Evolutionary conservation across 306 rosid genomes (phyloP).

Genomic region (Cyclanthera cordifolia): DNA sequence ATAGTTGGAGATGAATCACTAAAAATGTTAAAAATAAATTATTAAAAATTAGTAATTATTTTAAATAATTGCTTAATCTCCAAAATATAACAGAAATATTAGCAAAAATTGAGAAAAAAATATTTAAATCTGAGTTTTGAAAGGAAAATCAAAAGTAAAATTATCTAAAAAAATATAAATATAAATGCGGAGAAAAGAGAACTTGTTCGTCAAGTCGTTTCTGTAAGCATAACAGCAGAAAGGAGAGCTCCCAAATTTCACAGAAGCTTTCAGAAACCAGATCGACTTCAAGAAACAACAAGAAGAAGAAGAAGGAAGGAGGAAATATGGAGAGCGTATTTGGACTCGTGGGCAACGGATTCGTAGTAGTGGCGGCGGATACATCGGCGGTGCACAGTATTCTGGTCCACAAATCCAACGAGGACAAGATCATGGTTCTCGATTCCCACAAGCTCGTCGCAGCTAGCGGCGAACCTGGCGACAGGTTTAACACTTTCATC

Average conservation of each 20-base stretch:
- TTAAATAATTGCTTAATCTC: no score
- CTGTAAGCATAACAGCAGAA: background rate
- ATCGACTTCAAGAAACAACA: no score
- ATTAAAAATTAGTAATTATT: no score
- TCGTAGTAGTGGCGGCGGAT: constrained; percentile 73
- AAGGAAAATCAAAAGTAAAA: background rate
- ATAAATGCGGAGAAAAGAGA: background rate
- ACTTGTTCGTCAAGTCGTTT: constrained; percentile 22
- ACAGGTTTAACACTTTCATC: constrained; percentile 33
- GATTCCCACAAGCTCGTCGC: constrained; percentile 96
- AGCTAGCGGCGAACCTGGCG: constrained; percentile 93
- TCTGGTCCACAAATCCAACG: constrained; percentile 84
- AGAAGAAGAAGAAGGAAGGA: background rate
- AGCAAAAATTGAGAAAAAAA: no score
- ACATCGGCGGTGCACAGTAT: constrained; percentile 91
- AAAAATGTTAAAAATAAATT: no score
- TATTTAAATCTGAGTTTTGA: background rate
- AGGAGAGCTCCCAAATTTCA: background rate
- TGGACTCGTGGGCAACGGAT: constrained; percentile 71
- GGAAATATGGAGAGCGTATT: constrained; percentile 73
- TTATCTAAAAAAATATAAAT: no score
- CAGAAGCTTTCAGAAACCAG: background rate
- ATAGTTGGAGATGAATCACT: no score
- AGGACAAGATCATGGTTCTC: constrained; percentile 97
- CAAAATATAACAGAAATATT: no score